Base-by-base conservation (phyloP, 2,329 filamentous ascomycete genomes). In the Xylaria hypoxylon region DNA sequence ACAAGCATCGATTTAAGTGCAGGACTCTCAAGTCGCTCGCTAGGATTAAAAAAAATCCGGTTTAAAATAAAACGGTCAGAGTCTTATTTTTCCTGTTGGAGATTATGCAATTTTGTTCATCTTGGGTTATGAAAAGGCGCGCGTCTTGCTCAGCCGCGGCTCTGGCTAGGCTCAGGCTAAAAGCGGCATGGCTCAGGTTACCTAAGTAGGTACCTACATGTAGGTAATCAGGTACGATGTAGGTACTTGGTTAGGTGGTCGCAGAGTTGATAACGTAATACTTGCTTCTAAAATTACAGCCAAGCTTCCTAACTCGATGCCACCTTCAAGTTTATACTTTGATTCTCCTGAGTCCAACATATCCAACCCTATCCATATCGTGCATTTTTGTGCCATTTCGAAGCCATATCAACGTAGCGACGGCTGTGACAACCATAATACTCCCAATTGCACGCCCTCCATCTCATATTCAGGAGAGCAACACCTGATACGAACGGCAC, bases 241-340 rank as follows among this genome's bases (percentile, higher is more conserved):
- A n/a, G n/a, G n/a, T 42, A n/a, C 8, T 10, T 31, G 19, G 24
- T 15, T 56, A 22, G 31, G 33, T 45, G 52, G 22, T 35, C 53
- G 38, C 38, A 58, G 28, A 48, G 38, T 22, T 35, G 56, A 42
- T 62, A 65, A 61, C 62, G 62, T 65, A 68, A 68, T 65, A 35
- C 47, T 48, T 33, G 31, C 35, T 65, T 59, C 57, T 40, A 55
- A 67, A 68, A 45, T 65, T 68, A 61, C 52, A 52, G 65, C 42
- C 48, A 64, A 59, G 62, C 59, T 44, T 48, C 31, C 26, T 17
- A 52, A 47, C 17, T 33, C 28, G 26, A 57, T 59, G 38, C 52
- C 33, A 59, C 48, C 26, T 62, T 50, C 31, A 22, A 57, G 51
- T 26, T 50, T 24, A 5, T 33, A 53, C 33, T 45, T 52, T 24